Evolutionary conservation across 805 yeast species (phyloP).

Genomic region (Wickerhamiella hasegawae): DNA sequence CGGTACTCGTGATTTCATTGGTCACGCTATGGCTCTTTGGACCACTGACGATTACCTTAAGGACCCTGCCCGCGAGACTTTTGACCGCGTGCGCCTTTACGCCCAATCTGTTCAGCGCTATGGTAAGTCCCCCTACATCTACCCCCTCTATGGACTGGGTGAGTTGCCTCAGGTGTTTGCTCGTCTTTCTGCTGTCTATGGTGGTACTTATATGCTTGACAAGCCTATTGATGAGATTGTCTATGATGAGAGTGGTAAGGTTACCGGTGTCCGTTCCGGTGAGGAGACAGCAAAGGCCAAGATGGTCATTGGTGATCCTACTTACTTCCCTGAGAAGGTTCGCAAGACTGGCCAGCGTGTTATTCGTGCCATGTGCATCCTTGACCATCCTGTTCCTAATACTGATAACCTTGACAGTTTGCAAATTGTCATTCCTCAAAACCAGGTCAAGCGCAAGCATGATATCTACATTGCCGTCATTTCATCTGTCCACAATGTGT

Average conservation of each 20-base stretch:
- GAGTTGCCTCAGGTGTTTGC: conserved; percentile 99
- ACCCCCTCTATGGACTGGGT: conserved; percentile 92
- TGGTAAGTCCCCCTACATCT: conserved; percentile 92
- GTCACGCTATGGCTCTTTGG: conserved; percentile 98
- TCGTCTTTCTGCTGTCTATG: conserved; percentile 87
- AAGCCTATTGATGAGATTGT: conserved; percentile 86
- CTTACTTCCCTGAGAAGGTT: conserved; percentile 82
- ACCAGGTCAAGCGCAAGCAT: conserved; percentile 81
- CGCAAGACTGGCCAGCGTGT: conserved; percentile 57
- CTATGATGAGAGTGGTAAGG: conserved; percentile 55
- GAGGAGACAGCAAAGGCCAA: conserved; percentile 89
- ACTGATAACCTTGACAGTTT: conserved; percentile 74
- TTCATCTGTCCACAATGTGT: conserved; percentile 78
- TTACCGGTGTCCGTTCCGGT: conserved; percentile 76
- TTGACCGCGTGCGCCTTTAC: conserved; percentile 72
- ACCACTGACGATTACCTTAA: conserved; percentile 77
- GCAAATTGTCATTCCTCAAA: conserved; percentile 92
- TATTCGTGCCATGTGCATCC: conserved; percentile 72
- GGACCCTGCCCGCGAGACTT: conserved; percentile 83
- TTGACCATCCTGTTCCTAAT: conserved; percentile 77
- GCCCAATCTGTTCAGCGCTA: conserved; percentile 83
- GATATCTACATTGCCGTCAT: conserved; percentile 89
- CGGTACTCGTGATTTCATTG: conserved; percentile 91
- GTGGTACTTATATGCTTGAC: conserved; percentile 96
- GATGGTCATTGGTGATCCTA: conserved; percentile 90